phyloP scores from a whole-genome alignment of 306 rosid species.

The Comarum palustre region DNA sequence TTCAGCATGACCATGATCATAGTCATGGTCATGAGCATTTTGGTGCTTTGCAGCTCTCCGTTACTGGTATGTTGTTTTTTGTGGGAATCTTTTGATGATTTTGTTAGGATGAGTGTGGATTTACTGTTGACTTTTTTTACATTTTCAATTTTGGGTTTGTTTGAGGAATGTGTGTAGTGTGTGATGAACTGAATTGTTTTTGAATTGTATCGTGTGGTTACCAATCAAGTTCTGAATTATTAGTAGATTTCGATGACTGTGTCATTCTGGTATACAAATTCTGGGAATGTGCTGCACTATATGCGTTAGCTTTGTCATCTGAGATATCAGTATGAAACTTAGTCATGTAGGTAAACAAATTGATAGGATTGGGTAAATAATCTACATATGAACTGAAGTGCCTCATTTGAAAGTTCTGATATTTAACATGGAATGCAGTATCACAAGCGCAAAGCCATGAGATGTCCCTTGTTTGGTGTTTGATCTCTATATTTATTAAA shows the following conservation, averaged over 20 bases:
- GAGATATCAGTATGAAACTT: not conserved
- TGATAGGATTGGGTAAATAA: not conserved
- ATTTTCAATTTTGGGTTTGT: not conserved
- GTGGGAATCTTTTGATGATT: not conserved
- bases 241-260: not conserved
- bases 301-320: not conserved
- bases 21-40: constrained; percentile 28
- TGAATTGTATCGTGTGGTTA: constrained; percentile 16
- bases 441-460: not conserved
- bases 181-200: not conserved
- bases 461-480: too few species aligned
- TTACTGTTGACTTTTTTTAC: not conserved
- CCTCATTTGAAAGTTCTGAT: not conserved
- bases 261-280: not conserved
- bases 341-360: not conserved
- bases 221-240: not conserved
- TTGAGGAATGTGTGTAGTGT: not conserved
- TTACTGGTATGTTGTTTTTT: constrained; percentile 43
- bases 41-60: constrained; percentile 48
- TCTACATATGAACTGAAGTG: not conserved
- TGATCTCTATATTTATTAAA: not conserved
- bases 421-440: not conserved
- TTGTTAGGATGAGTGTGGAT: not conserved
- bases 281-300: not conserved
- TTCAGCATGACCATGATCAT: constrained; percentile 33